Evolutionary conservation across 2,329 filamentous ascomycete genomes (phyloP), one percentile per base, ranked within the genome.

Genomic region (Aspergillus luchuensis): DNA sequence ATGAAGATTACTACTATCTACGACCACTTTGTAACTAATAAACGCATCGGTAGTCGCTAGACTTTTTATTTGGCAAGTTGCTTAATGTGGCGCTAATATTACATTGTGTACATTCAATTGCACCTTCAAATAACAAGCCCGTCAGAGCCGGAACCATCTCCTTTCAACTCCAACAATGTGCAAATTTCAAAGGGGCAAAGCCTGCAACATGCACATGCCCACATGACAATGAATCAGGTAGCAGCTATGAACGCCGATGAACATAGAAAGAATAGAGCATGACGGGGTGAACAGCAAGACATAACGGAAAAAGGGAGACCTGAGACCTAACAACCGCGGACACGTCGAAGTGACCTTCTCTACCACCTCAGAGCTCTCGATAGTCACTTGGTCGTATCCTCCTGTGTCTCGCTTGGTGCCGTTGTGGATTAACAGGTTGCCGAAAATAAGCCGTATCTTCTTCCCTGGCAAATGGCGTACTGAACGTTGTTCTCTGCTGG

Each of bases 381-480:
- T 95, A 98, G 78, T 99, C 95, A 74, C 91, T 95, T 10, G 93
- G 93, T 58, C 95, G 85, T 57, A 91, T 87, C 69, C 91, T 84
- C 66, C 89, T 87, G 69, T 92, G 89, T 69, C 90, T 86, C 71
- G 92, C 91, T 76, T 93, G 89, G 73, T 95, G 91, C 54, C 95
- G 87, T 73, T 97, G 91, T 2, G 93, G 94, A 73, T 99, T 99
- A 63, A 98, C 91, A 0, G 95, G 95, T 76, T 97, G 94, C 60
- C 95, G 87, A 75, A 98, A 96, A 78, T 99, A 99, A 6, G 95
- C 91, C 62, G 92, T 91, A 60, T 96, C 92, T 58, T 96, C 91
- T 65, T 87, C 87, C 60, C 84, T 88, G 2, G 84, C 83, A 61
- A 82, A 79, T 11, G 82, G 81, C 17, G 82, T 81, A 36, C 80